Evolutionary conservation across 345 rosid species (phyloP).

Genomic region (Rhizophora apiculata): DNA sequence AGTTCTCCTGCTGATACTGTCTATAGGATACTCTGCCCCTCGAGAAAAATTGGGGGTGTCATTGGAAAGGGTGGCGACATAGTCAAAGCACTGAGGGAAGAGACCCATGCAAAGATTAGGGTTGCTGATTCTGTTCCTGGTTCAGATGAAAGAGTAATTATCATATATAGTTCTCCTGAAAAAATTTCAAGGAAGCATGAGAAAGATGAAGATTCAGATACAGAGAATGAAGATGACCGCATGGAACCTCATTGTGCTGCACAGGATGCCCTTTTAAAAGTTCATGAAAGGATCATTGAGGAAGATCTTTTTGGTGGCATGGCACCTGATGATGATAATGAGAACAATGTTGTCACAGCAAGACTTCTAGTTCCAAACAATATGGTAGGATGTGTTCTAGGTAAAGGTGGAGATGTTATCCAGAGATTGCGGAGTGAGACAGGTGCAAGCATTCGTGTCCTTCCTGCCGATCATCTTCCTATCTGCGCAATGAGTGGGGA

Average conservation of each 20-base stretch:
- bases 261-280: slow-evolving; percentile 58
- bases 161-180: slow-evolving; percentile 43
- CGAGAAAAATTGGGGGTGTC: slow-evolving; percentile 54
- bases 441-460: slow-evolving; percentile 56
- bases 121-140: slow-evolving; percentile 54
- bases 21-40: slow-evolving; percentile 55
- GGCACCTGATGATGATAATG: slow-evolving; percentile 41
- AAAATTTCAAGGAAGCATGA: slow-evolving; percentile 22
- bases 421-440: slow-evolving; percentile 54
- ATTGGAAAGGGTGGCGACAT: slow-evolving; percentile 60
- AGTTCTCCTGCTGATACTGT: slow-evolving; percentile 45
- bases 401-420: slow-evolving; percentile 56
- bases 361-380: slow-evolving; percentile 56
- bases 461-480: slow-evolving; percentile 49
- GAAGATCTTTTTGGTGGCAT: slow-evolving; percentile 47
- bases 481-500: slow-evolving; percentile 50
- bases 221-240: slow-evolving; percentile 24
- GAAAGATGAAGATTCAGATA: slow-evolving; percentile 24
- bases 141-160: slow-evolving; percentile 58
- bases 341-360: slow-evolving; percentile 28
- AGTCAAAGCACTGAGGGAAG: slow-evolving; percentile 47
- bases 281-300: slow-evolving; percentile 48
- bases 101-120: slow-evolving; percentile 49
- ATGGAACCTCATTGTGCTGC: slow-evolving; percentile 53
- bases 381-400: slow-evolving; percentile 58